Percentiles rank a stretch among this genome's conserved stretches.
These are phyloP conservation scores for Lipomyces yamanashiensis DNA, from an alignment of 805 yeast genomes.

Conservation along the genomic window DNA sequence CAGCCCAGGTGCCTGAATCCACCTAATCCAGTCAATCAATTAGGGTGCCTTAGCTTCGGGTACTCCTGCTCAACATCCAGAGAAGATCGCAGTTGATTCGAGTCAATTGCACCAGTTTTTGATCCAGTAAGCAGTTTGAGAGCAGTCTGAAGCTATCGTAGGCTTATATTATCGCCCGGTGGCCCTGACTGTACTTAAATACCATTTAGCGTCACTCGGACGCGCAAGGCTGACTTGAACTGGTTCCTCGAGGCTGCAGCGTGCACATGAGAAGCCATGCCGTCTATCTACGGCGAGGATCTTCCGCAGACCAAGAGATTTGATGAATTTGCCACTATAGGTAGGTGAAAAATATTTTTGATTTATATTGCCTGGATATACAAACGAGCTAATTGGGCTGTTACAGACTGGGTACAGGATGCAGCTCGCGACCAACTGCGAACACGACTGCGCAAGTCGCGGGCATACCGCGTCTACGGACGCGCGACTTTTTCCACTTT, in stretches of 20 bases:
- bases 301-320: slow-evolving; percentile 51
- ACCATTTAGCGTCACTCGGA: too few relatives aligned
- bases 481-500: slow-evolving; percentile 5
- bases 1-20: too few relatives aligned
- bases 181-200: too few relatives aligned
- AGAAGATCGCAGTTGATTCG: too few relatives aligned
- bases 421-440: slow-evolving; percentile 45
- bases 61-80: too few relatives aligned
- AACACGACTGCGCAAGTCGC: slow-evolving; percentile 26
- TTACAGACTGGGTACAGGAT: slow-evolving; percentile 65
- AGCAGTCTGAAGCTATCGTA: too few relatives aligned
- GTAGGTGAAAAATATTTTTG: slow-evolving; percentile 11
- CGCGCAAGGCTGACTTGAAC: not conserved
- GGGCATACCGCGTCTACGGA: slow-evolving; percentile 12
- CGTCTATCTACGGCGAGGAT: slow-evolving; percentile 15
- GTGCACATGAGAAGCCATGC: slow-evolving; percentile 6
- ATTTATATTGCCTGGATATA: too few relatives aligned
- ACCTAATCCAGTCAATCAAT: too few relatives aligned
- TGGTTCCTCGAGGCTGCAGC: not conserved
- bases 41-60: too few relatives aligned
- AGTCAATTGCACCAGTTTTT: too few relatives aligned
- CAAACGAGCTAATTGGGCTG: not conserved
- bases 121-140: too few relatives aligned
- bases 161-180: too few relatives aligned
- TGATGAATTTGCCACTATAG: slow-evolving; percentile 52